phyloP scores from a whole-genome alignment of 768 basidiomycete species.

The Kwoniella dendrophila region DNA sequence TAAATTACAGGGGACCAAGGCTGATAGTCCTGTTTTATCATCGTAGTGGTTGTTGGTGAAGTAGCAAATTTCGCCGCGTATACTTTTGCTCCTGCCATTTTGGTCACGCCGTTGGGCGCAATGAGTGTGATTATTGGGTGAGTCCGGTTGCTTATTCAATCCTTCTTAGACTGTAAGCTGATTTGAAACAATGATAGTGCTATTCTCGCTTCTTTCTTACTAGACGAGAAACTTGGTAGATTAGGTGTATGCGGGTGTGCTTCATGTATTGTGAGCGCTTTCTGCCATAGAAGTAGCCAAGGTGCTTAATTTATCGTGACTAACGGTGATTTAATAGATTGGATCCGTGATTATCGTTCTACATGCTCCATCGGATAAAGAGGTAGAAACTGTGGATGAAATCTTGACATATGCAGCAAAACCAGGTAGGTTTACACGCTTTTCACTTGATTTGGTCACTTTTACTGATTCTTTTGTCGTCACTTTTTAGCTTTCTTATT shows the following conservation, averaged over 20 bases:
- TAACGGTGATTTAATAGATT: conserved; percentile 39
- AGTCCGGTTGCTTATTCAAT: conserved; percentile 5
- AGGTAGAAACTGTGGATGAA: conserved; percentile 88
- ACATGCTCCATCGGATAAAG: conserved; percentile 95
- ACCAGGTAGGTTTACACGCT: conserved; percentile 65
- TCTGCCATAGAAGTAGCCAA: too few species aligned
- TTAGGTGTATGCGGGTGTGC: conserved; percentile 65
- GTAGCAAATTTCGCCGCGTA: conserved; percentile 84
- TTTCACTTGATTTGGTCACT: background rate
- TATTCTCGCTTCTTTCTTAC: conserved; percentile 85
- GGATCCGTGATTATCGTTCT: conserved; percentile 93
- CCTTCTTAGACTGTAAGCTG: background rate
- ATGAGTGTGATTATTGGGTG: conserved; percentile 95
- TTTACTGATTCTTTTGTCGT: background rate
- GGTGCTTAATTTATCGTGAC: background rate
- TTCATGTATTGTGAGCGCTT: conserved; percentile 52
- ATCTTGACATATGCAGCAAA: conserved; percentile 90
- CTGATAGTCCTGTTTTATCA: conserved; percentile 18
- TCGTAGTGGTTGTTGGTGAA: conserved; percentile 87
- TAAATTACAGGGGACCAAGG: background rate
- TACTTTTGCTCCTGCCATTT: conserved; percentile 93
- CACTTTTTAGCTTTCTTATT: conserved; percentile 86
- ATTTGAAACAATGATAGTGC: conserved; percentile 63
- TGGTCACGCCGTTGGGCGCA: conserved; percentile 98
- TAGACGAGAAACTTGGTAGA: conserved; percentile 91